Base-by-base conservation (phyloP, 2,329 filamentous ascomycete species). In the Aspergillus viridinutans region DNA sequence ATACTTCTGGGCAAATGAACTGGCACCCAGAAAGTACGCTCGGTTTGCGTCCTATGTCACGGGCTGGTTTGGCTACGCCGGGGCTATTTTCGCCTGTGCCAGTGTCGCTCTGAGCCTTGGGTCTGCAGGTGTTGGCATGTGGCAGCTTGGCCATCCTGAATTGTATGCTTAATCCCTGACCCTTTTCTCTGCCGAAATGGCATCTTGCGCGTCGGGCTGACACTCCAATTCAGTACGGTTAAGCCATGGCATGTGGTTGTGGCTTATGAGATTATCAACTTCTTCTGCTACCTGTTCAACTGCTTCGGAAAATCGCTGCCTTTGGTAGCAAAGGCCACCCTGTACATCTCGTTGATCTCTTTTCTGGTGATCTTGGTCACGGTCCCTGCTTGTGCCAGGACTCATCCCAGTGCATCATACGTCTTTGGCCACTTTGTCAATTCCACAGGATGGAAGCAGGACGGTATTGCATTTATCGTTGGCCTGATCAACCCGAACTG, bases 351-450 rank as follows among this genome's bases (percentile, higher is more conserved):
- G 0, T 71, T 82, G 23, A 58, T 77, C 50, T 80, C 78, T 50
- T 80, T 81, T 60, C 54, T 76, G 35, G 73, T 80, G 48, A 80
- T 81, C 59, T 67, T 82, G 42, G 75, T 82, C 57, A 77, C 76
- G 4, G 74, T 81, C 3, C 78, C 79, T 0, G 71, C 76, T 70
- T 21, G 75, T 77, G 6, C 74, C 75, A 1, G 74, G 72, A 1
- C 75, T 80, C 58, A 73, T 79, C 54, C 68, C 73, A 38, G 76
- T 78, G 53, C 70, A 74, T 23, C 32, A 17, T 82, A 81, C 65
- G 80, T 83, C 60, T 83, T 81, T 61, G 75, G 77, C 0, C 80
- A 74, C 42, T 82, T 81, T 61, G 76, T 78, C 69, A 83, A 82
- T 67, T 77, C 76, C 58, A 81, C 78, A 0, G 80, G 77, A 23